Evolutionary conservation across 176 grass and related monocot species (phyloP).

Genomic region (Carex pumila): DNA sequence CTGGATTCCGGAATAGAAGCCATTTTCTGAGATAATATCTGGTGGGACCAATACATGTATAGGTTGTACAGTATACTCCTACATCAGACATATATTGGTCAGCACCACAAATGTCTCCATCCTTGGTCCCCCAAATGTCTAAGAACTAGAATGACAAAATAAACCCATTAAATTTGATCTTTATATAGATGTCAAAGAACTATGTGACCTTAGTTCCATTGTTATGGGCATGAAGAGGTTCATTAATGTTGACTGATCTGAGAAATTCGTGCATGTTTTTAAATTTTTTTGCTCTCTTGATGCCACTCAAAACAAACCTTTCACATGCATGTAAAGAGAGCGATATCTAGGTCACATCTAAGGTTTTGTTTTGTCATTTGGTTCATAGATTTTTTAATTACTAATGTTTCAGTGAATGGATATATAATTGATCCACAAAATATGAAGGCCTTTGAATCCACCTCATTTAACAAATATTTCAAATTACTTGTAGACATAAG

Average conservation of each 20-base stretch:
- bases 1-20: not conserved
- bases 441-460: not conserved
- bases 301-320: not conserved
- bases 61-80: not conserved
- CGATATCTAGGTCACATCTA: not conserved
- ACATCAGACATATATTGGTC: not conserved
- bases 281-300: not conserved
- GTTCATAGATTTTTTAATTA: not conserved
- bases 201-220: not conserved
- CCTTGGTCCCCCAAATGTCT: not conserved
- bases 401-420: not conserved
- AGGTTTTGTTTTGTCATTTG: not conserved
- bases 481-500: conserved; percentile 64
- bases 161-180: not conserved
- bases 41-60: conserved; percentile 38
- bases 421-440: not conserved
- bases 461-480: conserved; percentile 12
- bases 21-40: conserved; percentile 63
- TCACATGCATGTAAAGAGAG: not conserved
- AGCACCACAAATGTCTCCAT: not conserved
- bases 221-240: not conserved
- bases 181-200: not conserved
- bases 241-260: not conserved
- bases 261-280: not conserved
- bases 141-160: not conserved